These are phyloP conservation scores for Peronosclerospora sorghi DNA, from an alignment of 352 stramenopile species.

Conservation along the genomic window DNA sequence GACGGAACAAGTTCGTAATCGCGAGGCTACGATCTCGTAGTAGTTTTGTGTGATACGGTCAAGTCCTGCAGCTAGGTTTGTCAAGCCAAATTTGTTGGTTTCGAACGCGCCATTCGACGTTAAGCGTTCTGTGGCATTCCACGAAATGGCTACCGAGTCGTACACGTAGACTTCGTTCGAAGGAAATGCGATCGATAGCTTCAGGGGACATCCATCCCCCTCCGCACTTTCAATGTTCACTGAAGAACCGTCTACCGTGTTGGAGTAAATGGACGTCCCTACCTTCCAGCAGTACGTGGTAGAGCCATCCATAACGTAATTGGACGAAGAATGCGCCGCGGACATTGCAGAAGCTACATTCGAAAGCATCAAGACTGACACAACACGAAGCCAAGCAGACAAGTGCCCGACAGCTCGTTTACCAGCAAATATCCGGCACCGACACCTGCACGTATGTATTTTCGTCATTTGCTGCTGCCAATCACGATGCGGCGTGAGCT, in stretches of 20 bases:
- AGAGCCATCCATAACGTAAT: conserved; percentile 25
- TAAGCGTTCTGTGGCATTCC: conserved; percentile 47
- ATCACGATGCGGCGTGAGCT: conserved; percentile 8
- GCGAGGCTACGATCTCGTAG: conserved; percentile 45
- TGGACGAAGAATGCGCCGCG: conserved; percentile 6
- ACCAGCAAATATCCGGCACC: neutral
- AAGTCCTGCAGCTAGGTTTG: conserved; percentile 27
- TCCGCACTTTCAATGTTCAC: conserved; percentile 25
- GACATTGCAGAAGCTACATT: conserved; percentile 10
- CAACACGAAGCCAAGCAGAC: conserved; percentile 1
- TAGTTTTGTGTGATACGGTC: conserved; percentile 44
- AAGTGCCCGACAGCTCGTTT: conserved; percentile 4
- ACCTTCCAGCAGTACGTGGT: conserved; percentile 60
- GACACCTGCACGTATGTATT: conserved; percentile 7
- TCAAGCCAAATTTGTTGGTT: conserved; percentile 37
- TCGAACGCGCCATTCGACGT: conserved; percentile 20
- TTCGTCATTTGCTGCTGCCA: too few species aligned
- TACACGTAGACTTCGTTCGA: conserved; percentile 37
- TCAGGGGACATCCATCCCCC: conserved; percentile 38
- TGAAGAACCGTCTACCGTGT: conserved; percentile 27
- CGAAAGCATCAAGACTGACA: conserved; percentile 8
- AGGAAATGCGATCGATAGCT: conserved; percentile 33
- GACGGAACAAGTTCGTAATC: conserved; percentile 34
- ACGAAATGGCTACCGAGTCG: conserved; percentile 48
- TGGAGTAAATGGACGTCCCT: conserved; percentile 41